Percentiles rank a stretch among this genome's conserved stretches.
Evolutionary conservation across 768 basidiomycete genomes (phyloP).

Genomic region (Russula sp.): DNA sequence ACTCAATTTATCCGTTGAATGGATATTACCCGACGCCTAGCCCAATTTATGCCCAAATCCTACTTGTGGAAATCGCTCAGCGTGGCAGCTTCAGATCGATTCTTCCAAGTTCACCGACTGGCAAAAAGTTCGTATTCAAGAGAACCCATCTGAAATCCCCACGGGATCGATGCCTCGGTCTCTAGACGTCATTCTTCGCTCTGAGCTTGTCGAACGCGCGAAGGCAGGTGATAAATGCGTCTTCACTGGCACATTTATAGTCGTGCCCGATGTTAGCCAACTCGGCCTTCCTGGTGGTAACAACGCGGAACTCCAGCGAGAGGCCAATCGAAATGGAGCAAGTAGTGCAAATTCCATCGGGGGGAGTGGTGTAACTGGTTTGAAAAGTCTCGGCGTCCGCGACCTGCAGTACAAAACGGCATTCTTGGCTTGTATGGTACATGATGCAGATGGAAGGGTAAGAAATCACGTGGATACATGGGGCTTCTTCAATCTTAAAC

Average conservation of each 20-base stretch:
- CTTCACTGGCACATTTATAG: conserved; percentile 96
- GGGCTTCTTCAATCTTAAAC: neutral
- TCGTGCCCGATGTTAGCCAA: conserved; percentile 96
- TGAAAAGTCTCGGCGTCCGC: conserved; percentile 91
- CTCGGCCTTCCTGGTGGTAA: conserved; percentile 93
- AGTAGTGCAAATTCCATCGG: conserved; percentile 58
- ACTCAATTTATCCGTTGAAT: conserved; percentile 12
- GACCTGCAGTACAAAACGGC: conserved; percentile 99
- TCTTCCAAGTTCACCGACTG: conserved; percentile 96
- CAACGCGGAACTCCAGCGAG: conserved; percentile 82
- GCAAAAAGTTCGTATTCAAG: conserved; percentile 99
- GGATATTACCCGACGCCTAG: conserved; percentile 36
- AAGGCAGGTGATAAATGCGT: conserved; percentile 99
- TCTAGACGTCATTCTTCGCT: conserved; percentile 90
- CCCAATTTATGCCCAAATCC: conserved; percentile 92
- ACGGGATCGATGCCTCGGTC: conserved; percentile 98
- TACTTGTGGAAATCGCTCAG: conserved; percentile 82
- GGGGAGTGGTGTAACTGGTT: conserved; percentile 81
- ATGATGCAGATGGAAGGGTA: conserved; percentile 84
- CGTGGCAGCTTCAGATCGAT: conserved; percentile 94
- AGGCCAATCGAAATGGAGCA: conserved; percentile 62
- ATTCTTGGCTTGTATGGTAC: conserved; percentile 96
- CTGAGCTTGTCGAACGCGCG: conserved; percentile 95
- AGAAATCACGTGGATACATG: conserved; percentile 30
- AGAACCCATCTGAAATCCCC: conserved; percentile 97